phyloP scores from a whole-genome alignment of 2,329 filamentous ascomycete genomes.

The Graphilbum ipis-grandicollis region DNA sequence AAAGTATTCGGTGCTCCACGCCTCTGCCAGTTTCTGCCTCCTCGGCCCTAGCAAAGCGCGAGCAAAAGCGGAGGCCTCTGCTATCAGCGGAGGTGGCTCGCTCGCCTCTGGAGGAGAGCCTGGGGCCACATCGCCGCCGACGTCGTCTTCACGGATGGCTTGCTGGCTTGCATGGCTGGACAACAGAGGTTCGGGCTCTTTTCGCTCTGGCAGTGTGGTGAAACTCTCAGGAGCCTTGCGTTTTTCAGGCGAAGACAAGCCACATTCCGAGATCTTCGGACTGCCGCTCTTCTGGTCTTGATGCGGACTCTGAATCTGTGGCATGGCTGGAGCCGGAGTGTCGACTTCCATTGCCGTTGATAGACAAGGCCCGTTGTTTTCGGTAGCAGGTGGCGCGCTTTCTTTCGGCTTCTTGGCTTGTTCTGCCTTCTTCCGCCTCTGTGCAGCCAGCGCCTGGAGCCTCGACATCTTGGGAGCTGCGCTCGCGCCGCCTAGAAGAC shows the following conservation, averaged over 20 bases:
- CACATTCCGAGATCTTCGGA: too few relatives aligned
- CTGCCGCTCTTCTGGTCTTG: neutral
- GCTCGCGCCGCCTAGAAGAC: conserved; percentile 62
- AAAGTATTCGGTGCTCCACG: conserved; percentile 15
- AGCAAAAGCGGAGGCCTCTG: conserved; percentile 38
- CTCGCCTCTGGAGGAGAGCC: neutral
- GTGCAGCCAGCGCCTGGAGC: conserved; percentile 73
- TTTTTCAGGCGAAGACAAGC: neutral
- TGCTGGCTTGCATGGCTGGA: too few relatives aligned
- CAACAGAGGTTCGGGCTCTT: neutral
- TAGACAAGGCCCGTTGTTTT: neutral
- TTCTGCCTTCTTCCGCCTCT: conserved; percentile 66
- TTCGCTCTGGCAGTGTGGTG: neutral
- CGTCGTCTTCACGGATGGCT: too few relatives aligned
- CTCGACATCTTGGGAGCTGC: conserved; percentile 64
- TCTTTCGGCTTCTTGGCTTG: conserved; percentile 28
- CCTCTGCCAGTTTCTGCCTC: conserved; percentile 8
- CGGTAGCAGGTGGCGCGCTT: conserved; percentile 2
- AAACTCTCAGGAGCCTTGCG: neutral
- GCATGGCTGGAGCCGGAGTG: neutral
- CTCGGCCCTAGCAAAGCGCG: conserved; percentile 30
- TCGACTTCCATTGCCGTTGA: neutral
- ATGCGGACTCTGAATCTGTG: too few relatives aligned
- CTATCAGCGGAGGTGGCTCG: conserved; percentile 6
- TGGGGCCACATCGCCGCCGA: too few relatives aligned